Conservation (phyloP, 495 filamentous ascomycete species). For the Aspergillus affinis region DNA sequence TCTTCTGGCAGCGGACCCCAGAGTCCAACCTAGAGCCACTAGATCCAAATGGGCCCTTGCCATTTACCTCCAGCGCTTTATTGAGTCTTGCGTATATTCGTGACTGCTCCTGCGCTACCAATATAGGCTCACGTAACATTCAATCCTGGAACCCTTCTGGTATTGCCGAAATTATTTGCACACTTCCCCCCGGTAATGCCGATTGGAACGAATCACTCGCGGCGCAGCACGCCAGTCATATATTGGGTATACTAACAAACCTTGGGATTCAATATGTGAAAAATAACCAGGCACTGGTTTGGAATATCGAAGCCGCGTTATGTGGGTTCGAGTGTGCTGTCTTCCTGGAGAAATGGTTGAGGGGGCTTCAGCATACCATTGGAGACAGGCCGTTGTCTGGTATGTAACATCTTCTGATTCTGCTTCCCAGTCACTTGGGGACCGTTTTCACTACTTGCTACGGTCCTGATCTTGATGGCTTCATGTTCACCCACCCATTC, state of each 20-base stretch:
- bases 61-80: constrained; percentile 58
- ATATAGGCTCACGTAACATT: constrained; percentile 38
- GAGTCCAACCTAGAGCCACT: constrained; percentile 42
- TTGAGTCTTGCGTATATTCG: constrained; percentile 58
- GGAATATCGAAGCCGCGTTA: constrained; percentile 62
- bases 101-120: constrained; percentile 39
- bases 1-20: constrained; percentile 46
- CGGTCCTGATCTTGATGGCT: background rate
- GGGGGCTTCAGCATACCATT: background rate
- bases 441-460: background rate
- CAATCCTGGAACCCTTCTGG: constrained; percentile 47
- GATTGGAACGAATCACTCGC: constrained; percentile 47
- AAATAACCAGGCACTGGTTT: constrained; percentile 56
- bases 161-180: constrained; percentile 48
- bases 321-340: constrained; percentile 61
- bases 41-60: constrained; percentile 50
- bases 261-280: constrained; percentile 60
- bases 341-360: constrained; percentile 48
- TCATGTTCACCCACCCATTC: too few relatives aligned
- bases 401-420: background rate
- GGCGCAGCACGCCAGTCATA: constrained; percentile 57
- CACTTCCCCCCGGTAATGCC: constrained; percentile 41
- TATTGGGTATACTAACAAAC: constrained; percentile 56
- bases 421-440: too few relatives aligned
- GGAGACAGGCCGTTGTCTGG: constrained; percentile 6